Percentiles rank a stretch among this genome's conserved stretches.
Evolutionary conservation across 129 eudicot genomes (phyloP).

Genomic region (Flaveria brownii): DNA sequence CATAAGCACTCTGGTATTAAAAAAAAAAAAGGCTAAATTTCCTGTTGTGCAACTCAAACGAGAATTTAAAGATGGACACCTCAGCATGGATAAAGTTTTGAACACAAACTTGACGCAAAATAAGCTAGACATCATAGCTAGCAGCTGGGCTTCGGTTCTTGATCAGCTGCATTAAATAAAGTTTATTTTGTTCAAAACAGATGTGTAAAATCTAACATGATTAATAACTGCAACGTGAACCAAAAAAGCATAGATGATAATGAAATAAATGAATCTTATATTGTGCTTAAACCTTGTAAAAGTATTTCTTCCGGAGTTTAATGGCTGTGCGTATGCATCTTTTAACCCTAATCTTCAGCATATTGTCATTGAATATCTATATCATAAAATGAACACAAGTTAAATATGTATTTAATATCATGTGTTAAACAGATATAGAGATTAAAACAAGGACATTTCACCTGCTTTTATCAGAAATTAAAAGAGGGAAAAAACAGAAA

Average conservation of each 20-base stretch:
- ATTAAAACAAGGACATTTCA: slow-evolving; percentile 21
- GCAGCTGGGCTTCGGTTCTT: slow-evolving; percentile 55
- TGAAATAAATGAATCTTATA: too few species aligned
- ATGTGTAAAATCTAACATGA: slow-evolving; percentile 6
- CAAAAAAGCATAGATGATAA: neutral
- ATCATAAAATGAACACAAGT: slow-evolving; percentile 26
- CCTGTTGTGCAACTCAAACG: too few species aligned
- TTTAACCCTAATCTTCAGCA: slow-evolving; percentile 86
- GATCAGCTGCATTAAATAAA: slow-evolving; percentile 46
- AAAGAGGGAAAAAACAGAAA: neutral
- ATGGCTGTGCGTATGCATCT: slow-evolving; percentile 84
- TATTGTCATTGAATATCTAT: slow-evolving; percentile 88
- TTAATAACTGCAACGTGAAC: slow-evolving; percentile 19
- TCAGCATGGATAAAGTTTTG: slow-evolving; percentile 19
- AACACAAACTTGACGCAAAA: slow-evolving; percentile 13
- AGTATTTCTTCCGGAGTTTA: slow-evolving; percentile 90
- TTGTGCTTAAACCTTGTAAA: slow-evolving; percentile 61
- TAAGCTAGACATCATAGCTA: slow-evolving; percentile 36
- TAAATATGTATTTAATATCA: slow-evolving; percentile 4
- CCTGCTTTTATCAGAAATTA: slow-evolving; percentile 52
- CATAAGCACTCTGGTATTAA: slow-evolving; percentile 31
- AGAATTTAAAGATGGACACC: slow-evolving; percentile 8
- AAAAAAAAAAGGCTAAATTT: too few species aligned
- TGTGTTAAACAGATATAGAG: slow-evolving; percentile 13
- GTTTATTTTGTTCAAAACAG: neutral